Evolutionary conservation across 257 asterid genomes (phyloP), one percentile per base, ranked within the genome.

Genomic region (Forsythia viridissima): DNA sequence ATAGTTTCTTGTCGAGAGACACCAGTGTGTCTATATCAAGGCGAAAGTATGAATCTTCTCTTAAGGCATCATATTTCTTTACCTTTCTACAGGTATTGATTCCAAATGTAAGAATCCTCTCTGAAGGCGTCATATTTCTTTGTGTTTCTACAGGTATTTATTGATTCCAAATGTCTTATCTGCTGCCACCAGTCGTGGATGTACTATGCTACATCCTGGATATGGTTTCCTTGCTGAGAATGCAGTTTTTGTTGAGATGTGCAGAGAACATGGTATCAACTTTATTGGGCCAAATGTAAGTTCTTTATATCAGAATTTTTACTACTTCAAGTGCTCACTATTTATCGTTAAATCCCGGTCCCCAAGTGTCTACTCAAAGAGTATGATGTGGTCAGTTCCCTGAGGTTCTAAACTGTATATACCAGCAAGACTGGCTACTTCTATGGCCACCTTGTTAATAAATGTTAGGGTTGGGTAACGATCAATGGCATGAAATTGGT

Each of bases 191-290:
- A 88, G 93, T 88, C 96, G 90, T 63, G 90, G 91, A 63, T 96
- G 99, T 84, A 92, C 98, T 12, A 96, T 96, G 99, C 91, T 96
- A 79, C 99, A 95, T 91, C 99, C 99, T 73, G 99, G 99, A 83
- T 95, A 95, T 84, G 99, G 99, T 72, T 95, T 95, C 85, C 97
- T 95, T 68, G 80, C 99, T 72, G 99, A 95, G 90, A 95, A 95
- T 93, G 99, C 99, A 63, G 86, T 34, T 79, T 95, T 95, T 85
- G 99, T 95, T 59, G 96, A 91, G 84, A 93, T 95, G 98, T 95
- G 99, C 94, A 85, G 86, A 80, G 97, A 86, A 71, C 99, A 92
- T 48, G 91, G 92, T 51, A 91, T 95, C 85, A 95, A 95, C 87
- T 95, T 95, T 82, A 95, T 95, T 79, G 99, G 99, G 57, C 99